Evolutionary conservation across 208 protist genomes (phyloP).

Genomic region (Angomonas deanei): DNA sequence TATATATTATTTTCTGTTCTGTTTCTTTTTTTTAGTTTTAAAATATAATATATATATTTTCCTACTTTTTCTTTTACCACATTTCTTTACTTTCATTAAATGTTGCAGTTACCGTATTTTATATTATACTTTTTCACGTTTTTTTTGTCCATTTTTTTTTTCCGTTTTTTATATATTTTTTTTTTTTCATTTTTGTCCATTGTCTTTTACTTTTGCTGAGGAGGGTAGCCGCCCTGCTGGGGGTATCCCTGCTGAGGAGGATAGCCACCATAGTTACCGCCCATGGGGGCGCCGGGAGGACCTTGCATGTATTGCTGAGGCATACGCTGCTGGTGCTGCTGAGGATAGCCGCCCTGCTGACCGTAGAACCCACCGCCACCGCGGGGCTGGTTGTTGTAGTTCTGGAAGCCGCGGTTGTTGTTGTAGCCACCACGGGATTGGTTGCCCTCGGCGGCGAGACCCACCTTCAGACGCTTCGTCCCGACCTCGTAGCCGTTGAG

Average conservation of each 20-base stretch:
- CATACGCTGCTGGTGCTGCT: neutral
- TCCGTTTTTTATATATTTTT: neutral
- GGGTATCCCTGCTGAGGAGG: too few species aligned
- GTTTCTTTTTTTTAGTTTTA: neutral
- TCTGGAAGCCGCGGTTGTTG: neutral
- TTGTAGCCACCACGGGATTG: constrained; percentile 43
- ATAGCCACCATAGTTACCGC: constrained; percentile 44
- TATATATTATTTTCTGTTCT: constrained; percentile 1
- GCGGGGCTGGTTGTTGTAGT: neutral
- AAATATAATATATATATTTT: neutral
- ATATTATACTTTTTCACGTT: neutral
- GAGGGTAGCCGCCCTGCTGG: neutral
- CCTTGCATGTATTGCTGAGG: neutral
- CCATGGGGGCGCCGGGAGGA: neutral
- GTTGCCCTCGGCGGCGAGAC: constrained; percentile 65
- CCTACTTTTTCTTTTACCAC: neutral
- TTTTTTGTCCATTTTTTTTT: constrained; percentile 1
- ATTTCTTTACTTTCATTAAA: neutral
- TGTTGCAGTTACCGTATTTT: neutral
- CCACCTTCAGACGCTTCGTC: constrained; percentile 89
- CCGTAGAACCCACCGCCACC: neutral
- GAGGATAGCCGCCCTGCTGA: neutral
- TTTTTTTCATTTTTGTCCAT: neutral
- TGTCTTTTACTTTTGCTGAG: constrained; percentile 2
- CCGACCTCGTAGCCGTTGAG: constrained; percentile 84